phyloP scores from a whole-genome alignment of 177 flowering plant genomes.

The Vitis hybrid region DNA sequence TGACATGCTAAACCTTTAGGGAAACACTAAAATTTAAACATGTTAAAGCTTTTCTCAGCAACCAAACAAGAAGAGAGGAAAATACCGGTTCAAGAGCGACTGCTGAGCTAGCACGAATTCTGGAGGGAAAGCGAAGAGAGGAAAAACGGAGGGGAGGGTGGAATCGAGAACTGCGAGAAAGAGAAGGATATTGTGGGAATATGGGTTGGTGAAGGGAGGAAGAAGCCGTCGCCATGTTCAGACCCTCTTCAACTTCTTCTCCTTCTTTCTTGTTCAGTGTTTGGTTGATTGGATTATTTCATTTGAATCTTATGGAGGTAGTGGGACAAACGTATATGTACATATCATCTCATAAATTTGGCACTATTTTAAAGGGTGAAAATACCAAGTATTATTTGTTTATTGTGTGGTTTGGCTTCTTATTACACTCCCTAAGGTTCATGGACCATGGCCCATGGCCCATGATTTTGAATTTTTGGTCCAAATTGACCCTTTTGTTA shows the following conservation, averaged over 20 bases:
- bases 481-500: no score
- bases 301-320: no score
- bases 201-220: conserved; percentile 13
- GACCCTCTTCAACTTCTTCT: neutral
- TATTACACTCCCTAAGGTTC: no score
- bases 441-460: no score
- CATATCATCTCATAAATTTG: no score
- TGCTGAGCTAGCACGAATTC: conserved; percentile 34
- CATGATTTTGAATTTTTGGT: no score
- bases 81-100: conserved; percentile 32
- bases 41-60: neutral
- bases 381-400: no score
- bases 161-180: conserved; percentile 13
- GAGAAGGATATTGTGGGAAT: conserved; percentile 17
- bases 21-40: neutral
- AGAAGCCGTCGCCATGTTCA: conserved; percentile 27
- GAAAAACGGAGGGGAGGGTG: conserved; percentile 13
- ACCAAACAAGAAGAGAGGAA: neutral
- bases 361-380: no score
- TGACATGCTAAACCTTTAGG: neutral
- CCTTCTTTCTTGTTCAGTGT: neutral
- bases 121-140: conserved; percentile 10
- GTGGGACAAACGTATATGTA: no score
- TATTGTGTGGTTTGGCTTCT: no score
- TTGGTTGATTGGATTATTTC: neutral